phyloP scores from a whole-genome alignment of 495 filamentous ascomycete genomes.

The Penicillium lividum region DNA sequence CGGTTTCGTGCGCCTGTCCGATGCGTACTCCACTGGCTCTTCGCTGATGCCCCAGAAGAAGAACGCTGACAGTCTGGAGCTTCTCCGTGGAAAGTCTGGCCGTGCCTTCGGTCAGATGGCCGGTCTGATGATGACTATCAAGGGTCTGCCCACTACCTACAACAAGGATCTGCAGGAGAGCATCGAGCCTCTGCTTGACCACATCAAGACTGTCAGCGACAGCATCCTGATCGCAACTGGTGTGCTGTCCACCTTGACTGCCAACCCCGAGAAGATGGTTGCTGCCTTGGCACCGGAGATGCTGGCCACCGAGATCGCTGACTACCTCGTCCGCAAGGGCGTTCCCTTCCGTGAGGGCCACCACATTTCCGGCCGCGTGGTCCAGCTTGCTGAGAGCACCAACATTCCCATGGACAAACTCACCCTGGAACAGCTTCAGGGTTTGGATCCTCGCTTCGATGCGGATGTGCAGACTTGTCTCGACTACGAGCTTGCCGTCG shows the following conservation, averaged over 20 bases:
- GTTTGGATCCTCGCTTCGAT: conserved; percentile 73
- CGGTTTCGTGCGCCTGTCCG: conserved; percentile 77
- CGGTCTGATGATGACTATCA: conserved; percentile 83
- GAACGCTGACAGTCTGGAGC: conserved; percentile 74
- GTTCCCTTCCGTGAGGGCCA: conserved; percentile 78
- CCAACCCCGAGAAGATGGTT: conserved; percentile 73
- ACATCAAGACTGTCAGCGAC: conserved; percentile 82
- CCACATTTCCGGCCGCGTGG: conserved; percentile 82
- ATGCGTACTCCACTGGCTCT: conserved; percentile 82
- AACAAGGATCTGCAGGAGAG: conserved; percentile 95
- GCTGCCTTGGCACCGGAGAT: conserved; percentile 74
- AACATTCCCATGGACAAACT: conserved; percentile 77
- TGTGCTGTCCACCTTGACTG: conserved; percentile 64
- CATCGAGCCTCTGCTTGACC: conserved; percentile 84
- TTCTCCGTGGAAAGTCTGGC: conserved; percentile 84
- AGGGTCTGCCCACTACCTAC: conserved; percentile 87
- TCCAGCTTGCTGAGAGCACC: conserved; percentile 71
- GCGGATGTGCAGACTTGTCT: conserved; percentile 72
- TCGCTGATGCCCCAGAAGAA: conserved; percentile 93
- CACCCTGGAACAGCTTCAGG: conserved; percentile 65
- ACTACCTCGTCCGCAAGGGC: conserved; percentile 89
- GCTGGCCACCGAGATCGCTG: conserved; percentile 82
- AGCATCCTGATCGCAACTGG: conserved; percentile 86
- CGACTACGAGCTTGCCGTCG: conserved; percentile 85
- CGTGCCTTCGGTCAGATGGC: conserved; percentile 86